Conservation (phyloP, 1,139 yeast species). For the Maudiozyma humilis region DNA sequence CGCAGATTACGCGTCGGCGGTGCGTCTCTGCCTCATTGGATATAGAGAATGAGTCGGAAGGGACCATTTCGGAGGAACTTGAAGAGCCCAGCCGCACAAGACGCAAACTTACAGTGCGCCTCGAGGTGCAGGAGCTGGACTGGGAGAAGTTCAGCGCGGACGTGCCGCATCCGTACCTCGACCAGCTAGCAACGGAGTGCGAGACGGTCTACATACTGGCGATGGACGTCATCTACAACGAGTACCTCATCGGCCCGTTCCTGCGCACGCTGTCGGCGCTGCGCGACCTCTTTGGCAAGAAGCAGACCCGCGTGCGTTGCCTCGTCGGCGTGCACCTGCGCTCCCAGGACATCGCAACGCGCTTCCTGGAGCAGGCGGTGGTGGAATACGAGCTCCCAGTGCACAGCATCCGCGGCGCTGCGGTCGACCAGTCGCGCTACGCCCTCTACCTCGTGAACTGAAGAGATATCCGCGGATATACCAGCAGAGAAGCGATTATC, state of each 20-base stretch:
- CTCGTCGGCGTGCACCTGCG: slow-evolving; percentile 29
- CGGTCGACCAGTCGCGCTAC: slow-evolving; percentile 19
- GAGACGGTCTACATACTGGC: slow-evolving; percentile 22
- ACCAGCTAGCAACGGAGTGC: slow-evolving; percentile 3
- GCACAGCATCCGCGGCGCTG: slow-evolving; percentile 12
- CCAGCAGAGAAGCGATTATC: too few relatives aligned
- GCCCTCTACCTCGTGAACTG: slow-evolving; percentile 16
- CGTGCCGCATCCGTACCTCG: slow-evolving; percentile 9
- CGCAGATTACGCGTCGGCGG: slow-evolving; percentile 18
- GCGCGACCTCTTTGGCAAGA: slow-evolving; percentile 7
- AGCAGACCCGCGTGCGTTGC: slow-evolving; percentile 8
- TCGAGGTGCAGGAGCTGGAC: slow-evolving; percentile 26
- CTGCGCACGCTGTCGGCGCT: slow-evolving; percentile 20
- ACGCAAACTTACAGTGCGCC: slow-evolving; percentile 6
- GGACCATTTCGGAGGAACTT: background rate
- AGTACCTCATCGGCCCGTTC: slow-evolving; percentile 27
- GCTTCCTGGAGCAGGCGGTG: slow-evolving; percentile 26
- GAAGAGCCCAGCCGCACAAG: background rate
- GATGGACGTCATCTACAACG: slow-evolving; percentile 32
- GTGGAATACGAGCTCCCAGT: slow-evolving; percentile 17
- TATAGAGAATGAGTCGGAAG: slow-evolving; percentile 3
- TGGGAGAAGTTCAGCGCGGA: slow-evolving; percentile 25
- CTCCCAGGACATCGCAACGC: slow-evolving; percentile 24
- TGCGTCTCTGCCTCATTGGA: slow-evolving; percentile 10
- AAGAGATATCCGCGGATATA: too few relatives aligned